phyloP scores from a whole-genome alignment of 345 rosid species.

The Crucihimalaya himalaica region DNA sequence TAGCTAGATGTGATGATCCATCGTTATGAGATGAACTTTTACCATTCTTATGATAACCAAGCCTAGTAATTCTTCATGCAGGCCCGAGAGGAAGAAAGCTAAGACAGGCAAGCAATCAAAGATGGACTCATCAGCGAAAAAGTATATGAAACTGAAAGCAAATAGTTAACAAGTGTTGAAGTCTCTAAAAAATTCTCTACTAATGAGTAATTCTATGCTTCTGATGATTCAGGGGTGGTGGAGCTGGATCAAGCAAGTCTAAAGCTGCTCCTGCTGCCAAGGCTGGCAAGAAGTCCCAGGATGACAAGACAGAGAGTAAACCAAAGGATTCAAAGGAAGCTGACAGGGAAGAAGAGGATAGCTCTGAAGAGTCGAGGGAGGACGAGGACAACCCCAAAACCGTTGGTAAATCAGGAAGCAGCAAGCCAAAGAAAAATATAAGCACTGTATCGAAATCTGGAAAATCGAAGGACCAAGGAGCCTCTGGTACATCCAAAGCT shows the following conservation, averaged over 20 bases:
- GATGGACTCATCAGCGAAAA: constrained; percentile 50
- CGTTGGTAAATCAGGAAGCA: constrained; percentile 42
- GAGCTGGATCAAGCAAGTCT: constrained; percentile 65
- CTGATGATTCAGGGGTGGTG: constrained; percentile 54
- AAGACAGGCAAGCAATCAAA: constrained; percentile 55
- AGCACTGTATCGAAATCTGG: constrained; percentile 45
- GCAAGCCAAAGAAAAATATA: constrained; percentile 51
- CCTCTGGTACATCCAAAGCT: constrained; percentile 33
- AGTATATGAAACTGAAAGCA: constrained; percentile 46
- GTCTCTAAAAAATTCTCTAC: not conserved
- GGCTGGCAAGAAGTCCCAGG: constrained; percentile 45
- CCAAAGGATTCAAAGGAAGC: constrained; percentile 39
- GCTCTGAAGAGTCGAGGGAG: constrained; percentile 45
- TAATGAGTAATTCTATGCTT: constrained; percentile 10
- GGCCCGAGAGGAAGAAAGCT: constrained; percentile 69
- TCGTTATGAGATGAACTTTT: constrained; percentile 13
- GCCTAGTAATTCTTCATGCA: constrained; percentile 32
- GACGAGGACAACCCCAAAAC: constrained; percentile 46
- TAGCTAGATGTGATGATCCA: constrained; percentile 22
- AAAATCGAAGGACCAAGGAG: constrained; percentile 50
- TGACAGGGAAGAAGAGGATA: constrained; percentile 43
- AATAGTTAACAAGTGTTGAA: constrained; percentile 14
- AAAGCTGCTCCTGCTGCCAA: constrained; percentile 45
- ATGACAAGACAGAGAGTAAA: constrained; percentile 40
- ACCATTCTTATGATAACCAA: constrained; percentile 19